Conservation (phyloP, 176 grass and related monocot species). For the Paspalum vaginatum region DNA sequence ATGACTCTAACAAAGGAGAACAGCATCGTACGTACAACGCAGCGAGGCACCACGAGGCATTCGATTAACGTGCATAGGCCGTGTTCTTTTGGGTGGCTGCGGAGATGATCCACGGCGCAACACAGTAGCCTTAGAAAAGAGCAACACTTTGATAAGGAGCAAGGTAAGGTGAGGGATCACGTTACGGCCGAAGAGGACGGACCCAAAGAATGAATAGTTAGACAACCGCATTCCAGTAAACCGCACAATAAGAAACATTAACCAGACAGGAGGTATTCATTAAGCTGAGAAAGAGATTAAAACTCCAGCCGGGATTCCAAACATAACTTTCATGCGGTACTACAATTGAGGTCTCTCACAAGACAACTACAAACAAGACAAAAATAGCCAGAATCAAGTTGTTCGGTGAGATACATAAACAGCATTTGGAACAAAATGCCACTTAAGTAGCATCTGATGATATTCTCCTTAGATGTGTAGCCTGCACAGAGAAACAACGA, state of each 20-base stretch:
- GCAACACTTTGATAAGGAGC: too few species aligned
- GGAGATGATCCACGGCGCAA: too few species aligned
- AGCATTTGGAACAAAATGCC: conserved; percentile 23
- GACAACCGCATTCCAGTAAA: too few species aligned
- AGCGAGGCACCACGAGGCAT: too few species aligned
- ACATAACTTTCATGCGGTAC: not conserved
- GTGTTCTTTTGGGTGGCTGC: too few species aligned
- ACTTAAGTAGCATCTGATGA: conserved; percentile 23
- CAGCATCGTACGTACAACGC: too few species aligned
- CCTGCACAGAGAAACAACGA: conserved; percentile 2
- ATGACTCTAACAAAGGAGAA: too few species aligned
- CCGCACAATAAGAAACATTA: not conserved
- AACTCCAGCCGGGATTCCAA: conserved; percentile 35
- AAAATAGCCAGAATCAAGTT: conserved; percentile 29
- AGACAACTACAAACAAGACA: conserved; percentile 38
- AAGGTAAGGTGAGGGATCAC: too few species aligned
- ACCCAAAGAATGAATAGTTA: too few species aligned
- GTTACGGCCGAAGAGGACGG: too few species aligned
- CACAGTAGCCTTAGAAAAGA: too few species aligned
- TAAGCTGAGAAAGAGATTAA: conserved; percentile 17
- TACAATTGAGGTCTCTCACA: conserved; percentile 46
- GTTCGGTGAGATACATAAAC: conserved; percentile 33
- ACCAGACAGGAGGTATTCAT: not conserved
- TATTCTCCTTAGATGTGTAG: not conserved
- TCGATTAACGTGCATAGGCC: too few species aligned